A percentile compares a stretch with the other conserved stretches of the same genome.
Conservation (phyloP, 176 grass and related monocot genomes). For the Dendrocalamus sinicus region DNA sequence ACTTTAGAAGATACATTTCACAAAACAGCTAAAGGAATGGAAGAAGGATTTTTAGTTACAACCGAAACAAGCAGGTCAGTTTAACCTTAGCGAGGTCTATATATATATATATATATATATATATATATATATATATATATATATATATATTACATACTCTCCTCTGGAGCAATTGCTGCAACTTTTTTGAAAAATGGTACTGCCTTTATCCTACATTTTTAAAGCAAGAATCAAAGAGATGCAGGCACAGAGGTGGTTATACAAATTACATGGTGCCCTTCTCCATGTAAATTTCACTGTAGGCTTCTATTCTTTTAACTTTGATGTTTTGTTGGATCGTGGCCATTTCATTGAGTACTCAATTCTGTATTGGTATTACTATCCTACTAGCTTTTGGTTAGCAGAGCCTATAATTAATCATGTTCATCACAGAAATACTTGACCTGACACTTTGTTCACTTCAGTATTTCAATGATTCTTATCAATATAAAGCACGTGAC, state of each 20-base stretch:
- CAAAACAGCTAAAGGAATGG: background rate
- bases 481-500: background rate
- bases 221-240: background rate
- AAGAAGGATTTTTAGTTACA: background rate
- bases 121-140: no score
- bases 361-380: conserved; percentile 5
- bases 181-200: background rate
- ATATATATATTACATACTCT: background rate
- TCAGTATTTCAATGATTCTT: background rate
- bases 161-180: background rate
- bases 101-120: no score
- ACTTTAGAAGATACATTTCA: background rate
- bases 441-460: background rate
- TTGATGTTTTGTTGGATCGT: background rate
- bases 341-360: background rate
- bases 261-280: background rate
- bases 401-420: background rate
- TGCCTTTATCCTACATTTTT: conserved; percentile 8
- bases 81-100: background rate
- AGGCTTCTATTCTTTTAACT: conserved; percentile 2
- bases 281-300: background rate
- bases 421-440: background rate
- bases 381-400: background rate
- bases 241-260: background rate
- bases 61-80: background rate